These are phyloP conservation scores for Rhododendron williamsianum DNA, from an alignment of 148 eudicot genomes.

Conservation along the genomic window DNA sequence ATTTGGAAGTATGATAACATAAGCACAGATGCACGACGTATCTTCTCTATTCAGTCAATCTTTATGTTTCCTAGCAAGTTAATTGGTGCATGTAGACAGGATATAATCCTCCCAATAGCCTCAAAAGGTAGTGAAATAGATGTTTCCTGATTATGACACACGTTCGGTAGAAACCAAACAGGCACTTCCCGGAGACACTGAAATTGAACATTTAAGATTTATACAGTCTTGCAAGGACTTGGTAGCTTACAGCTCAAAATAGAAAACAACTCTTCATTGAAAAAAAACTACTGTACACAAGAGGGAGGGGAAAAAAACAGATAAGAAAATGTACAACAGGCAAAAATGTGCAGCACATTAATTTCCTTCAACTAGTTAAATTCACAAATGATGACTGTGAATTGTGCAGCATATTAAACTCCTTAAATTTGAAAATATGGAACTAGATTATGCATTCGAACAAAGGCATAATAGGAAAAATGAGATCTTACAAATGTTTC, in stretches of 20 bases:
- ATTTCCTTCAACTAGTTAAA: neutral
- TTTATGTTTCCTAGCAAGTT: neutral
- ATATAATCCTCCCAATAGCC: neutral
- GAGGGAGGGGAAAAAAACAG: neutral
- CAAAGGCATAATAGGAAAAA: neutral
- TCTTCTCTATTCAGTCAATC: neutral
- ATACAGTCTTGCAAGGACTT: neutral
- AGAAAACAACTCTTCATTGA: neutral
- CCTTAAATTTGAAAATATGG: no score
- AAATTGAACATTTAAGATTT: neutral
- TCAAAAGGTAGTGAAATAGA: neutral
- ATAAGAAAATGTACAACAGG: neutral
- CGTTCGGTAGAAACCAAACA: neutral
- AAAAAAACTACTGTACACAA: neutral
- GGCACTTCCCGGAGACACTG: neutral
- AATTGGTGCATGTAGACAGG: neutral
- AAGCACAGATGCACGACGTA: neutral
- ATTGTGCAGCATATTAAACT: no score
- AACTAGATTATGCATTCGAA: no score
- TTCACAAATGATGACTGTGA: no score
- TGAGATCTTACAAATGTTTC: neutral
- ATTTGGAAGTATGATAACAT: neutral
- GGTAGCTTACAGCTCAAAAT: neutral
- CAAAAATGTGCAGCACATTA: neutral
- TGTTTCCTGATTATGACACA: neutral